Percentiles rank a stretch among this genome's conserved stretches.
Evolutionary conservation across 129 eudicot genomes (phyloP).

Genomic region (Helianthus annuus): DNA sequence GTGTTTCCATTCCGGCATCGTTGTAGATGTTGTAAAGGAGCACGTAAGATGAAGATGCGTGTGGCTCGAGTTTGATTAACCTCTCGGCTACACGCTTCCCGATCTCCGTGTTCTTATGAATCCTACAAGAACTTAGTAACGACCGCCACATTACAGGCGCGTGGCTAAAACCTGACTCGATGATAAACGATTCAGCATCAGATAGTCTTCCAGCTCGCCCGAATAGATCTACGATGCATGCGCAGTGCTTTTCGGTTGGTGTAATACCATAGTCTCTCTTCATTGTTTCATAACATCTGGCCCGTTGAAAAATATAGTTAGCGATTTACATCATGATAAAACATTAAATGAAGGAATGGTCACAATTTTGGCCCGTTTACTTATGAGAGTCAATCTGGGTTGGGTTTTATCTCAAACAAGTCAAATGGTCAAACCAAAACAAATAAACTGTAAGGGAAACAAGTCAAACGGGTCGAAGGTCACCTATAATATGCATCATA

Average conservation of each 20-base stretch:
- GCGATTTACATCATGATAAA: not conserved
- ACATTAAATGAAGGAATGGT: not conserved
- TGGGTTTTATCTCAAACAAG: not conserved
- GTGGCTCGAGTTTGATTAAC: conserved; percentile 49
- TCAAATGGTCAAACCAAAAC: not conserved
- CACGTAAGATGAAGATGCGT: conserved; percentile 54
- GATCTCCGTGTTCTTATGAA: conserved; percentile 34
- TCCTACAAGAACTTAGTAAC: conserved; percentile 48
- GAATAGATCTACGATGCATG: conserved; percentile 43
- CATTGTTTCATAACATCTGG: conserved; percentile 47
- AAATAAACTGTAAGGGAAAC: not conserved
- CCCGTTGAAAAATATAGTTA: conserved; percentile 12
- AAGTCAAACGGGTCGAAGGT: not conserved
- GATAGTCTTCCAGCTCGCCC: conserved; percentile 49
- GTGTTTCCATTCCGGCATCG: conserved; percentile 37
- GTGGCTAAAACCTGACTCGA: conserved; percentile 30
- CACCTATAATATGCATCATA: not conserved
- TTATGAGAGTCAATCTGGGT: not conserved
- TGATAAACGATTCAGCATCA: conserved; percentile 46
- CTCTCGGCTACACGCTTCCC: conserved; percentile 43
- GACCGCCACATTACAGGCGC: conserved; percentile 49
- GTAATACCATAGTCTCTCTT: conserved; percentile 33
- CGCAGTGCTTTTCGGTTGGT: conserved; percentile 51
- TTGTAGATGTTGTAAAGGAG: conserved; percentile 54
- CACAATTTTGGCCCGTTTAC: not conserved